A percentile compares a stretch with the other conserved stretches of the same genome.
Conservation (phyloP, 768 basidiomycete genomes). For the Infundibulicybe gibba region DNA sequence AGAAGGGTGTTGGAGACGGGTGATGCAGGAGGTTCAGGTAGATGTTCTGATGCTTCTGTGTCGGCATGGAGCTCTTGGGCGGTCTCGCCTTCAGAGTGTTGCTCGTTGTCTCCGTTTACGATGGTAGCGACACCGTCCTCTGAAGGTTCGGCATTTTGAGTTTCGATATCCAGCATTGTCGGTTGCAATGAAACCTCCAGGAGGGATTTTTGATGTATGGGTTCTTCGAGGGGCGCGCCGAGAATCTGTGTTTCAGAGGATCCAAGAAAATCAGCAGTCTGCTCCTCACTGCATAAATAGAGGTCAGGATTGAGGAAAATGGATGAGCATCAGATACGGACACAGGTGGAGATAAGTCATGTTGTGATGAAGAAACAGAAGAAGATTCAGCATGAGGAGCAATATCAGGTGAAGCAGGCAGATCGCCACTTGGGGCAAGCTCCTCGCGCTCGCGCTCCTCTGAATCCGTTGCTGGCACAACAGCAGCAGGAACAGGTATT, state of each 20-base stretch:
- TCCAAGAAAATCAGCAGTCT: slow-evolving; percentile 44
- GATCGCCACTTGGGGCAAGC: slow-evolving; percentile 7
- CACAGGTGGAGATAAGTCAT: slow-evolving; percentile 34
- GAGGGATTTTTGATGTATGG: slow-evolving; percentile 26
- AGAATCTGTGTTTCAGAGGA: slow-evolving; percentile 41
- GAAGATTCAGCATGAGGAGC: slow-evolving; percentile 20
- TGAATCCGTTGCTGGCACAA: slow-evolving; percentile 13
- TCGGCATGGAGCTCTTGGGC: slow-evolving; percentile 16
- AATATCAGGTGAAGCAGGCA: slow-evolving; percentile 9
- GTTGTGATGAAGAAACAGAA: slow-evolving; percentile 28
- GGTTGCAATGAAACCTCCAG: slow-evolving; percentile 46
- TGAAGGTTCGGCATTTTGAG: slow-evolving; percentile 15
- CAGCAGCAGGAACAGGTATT: slow-evolving; percentile 11
- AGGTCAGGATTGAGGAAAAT: slow-evolving; percentile 36
- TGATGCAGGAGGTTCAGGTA: slow-evolving; percentile 59
- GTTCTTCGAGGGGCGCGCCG: slow-evolving; percentile 7
- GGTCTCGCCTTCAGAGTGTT: slow-evolving; percentile 8
- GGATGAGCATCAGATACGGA: slow-evolving; percentile 46
- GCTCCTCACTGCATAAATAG: slow-evolving; percentile 36
- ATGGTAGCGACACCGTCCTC: slow-evolving; percentile 19
- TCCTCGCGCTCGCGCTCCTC: slow-evolving; percentile 15
- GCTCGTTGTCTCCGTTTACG: slow-evolving; percentile 18
- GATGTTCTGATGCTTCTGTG: slow-evolving; percentile 35
- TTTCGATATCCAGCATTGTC: slow-evolving; percentile 46
- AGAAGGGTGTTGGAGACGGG: slow-evolving; percentile 47